Evolutionary conservation across 768 basidiomycete genomes (phyloP), one percentile per base, ranked within the genome.

Genomic region (Lactarius evosmus): DNA sequence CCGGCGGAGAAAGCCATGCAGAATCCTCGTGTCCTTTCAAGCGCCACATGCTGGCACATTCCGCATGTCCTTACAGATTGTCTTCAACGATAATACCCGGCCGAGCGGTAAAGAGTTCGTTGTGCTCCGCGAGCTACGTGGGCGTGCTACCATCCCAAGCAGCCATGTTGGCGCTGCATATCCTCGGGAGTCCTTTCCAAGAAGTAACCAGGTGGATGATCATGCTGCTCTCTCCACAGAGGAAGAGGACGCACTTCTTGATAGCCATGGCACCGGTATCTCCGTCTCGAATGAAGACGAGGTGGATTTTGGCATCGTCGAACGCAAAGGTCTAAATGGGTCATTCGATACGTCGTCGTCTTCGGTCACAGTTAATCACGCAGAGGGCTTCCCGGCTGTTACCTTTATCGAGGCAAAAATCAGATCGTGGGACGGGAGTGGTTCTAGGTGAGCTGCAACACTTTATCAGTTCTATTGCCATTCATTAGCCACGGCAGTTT

Each of bases 251-350:
- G 55, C 25, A 4, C 6, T 51, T 16, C 56, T 9, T 50, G 84
- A 87, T 66, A 84, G 83, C 57, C 74, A 84, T 54, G 83, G 81
- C 0, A 71, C 86, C 11, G 67, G 70, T 0, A 71, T 87, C 3
- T 72, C 75, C 2, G 66, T 69, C 58, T 58, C 51, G 17, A 17
- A 27, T 5, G 66, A 69, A 14, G 79, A 79, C 2, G 71, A 74
- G 7, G 70, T 82, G 17, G 79, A 87, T 67, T 82, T 87, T 56
- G 84, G 78, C 4, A 74, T 86, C 40, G 69, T 87, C 5, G 78
- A 81, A 22, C 70, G 73, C 4, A 59, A 64, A 0, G 70, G 68
- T 16, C 77, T 77, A 1, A 49, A 59, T 7, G 51, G 33, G 16
- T 70, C 70, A 2, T 62, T 68, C 30, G 51, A 27, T 9, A 57